Conservation (phyloP, 176 grass and related monocot genomes). For the Eremochloa ophiuroides region DNA sequence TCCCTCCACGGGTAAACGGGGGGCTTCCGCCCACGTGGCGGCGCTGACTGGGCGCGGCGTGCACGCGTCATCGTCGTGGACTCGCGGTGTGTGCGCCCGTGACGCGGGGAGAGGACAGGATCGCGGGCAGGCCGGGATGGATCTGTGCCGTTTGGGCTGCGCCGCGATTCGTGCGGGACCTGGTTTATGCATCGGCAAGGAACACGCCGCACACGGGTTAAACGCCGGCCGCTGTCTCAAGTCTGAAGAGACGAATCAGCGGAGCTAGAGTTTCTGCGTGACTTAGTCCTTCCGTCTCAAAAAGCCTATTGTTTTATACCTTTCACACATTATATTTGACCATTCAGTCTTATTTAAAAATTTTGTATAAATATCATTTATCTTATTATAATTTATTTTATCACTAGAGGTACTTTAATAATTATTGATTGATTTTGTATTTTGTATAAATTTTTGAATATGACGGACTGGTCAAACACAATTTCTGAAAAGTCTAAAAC, state of each 20-base stretch:
- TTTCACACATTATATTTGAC: too few species aligned
- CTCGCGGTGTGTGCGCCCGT: background rate
- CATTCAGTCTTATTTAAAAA: too few species aligned
- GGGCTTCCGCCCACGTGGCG: conserved; percentile 18
- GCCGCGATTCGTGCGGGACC: background rate
- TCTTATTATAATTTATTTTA: too few species aligned
- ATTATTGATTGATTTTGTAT: too few species aligned
- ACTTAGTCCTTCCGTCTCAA: too few species aligned
- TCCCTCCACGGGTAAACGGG: background rate
- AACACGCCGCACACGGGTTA: conserved; percentile 7
- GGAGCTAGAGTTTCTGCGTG: too few species aligned
- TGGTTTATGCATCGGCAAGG: background rate
- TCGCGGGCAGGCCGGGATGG: background rate
- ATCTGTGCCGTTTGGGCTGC: background rate
- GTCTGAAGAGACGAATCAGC: background rate
- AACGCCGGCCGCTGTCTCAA: background rate
- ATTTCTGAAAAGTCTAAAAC: too few species aligned
- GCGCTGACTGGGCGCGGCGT: background rate
- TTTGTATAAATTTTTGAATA: too few species aligned
- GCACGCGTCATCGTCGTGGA: conserved; percentile 25
- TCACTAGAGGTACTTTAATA: too few species aligned
- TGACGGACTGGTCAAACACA: too few species aligned
- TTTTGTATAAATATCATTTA: too few species aligned
- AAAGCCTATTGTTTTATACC: too few species aligned
- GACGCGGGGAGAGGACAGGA: background rate